Evolutionary conservation across 2,329 filamentous ascomycete species (phyloP), one percentile per base, ranked within the genome.

Genomic region (Allantophomopsis cytisporea): DNA sequence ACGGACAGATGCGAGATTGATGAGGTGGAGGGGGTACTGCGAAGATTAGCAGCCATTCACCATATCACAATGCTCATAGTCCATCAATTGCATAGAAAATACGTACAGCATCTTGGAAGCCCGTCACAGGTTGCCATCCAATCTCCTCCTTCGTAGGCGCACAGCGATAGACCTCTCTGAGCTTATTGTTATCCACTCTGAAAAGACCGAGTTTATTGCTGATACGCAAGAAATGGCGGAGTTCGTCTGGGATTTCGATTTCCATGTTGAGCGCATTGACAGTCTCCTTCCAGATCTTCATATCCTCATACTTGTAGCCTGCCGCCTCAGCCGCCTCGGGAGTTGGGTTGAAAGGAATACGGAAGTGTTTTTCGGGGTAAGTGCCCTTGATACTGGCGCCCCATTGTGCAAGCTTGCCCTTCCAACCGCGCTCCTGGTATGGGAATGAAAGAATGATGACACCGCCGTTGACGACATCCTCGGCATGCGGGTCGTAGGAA

Each of bases 381-480:
- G 68, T 67, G 17, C 61, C 50, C 45, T 61, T 61, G 17, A 78
- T 53, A 59, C 71, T 74, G 41, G 73, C 69, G 7, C 61, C 60
- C 38, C 64, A 45, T 41, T 55, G 59, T 33, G 66, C 64, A 41
- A 68, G 41, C 4, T 59, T 43, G 31, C 73, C 71, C 35, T 60
- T 58, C 54, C 66, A 59, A 5, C 73, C 73, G 17, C 48, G 42
- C 39, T 68, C 62, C 43, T 58, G 59, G 67, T 71, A 76, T 11
- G 80, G 78, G 49, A 86, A 88, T 13, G 71, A 70, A 39, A 85
- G 53, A 28, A 84, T 65, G 20, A 86, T 54, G 52, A 78, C 83
- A 2, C 74, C 68, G 16, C 72, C 69, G 42, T 65, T 67, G 42
- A 63, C 60, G 8, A 66, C 61, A 54, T 64, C 66, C 39, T 71